phyloP scores from a whole-genome alignment of 768 basidiomycete species.

The Pisolithus marmoratus region DNA sequence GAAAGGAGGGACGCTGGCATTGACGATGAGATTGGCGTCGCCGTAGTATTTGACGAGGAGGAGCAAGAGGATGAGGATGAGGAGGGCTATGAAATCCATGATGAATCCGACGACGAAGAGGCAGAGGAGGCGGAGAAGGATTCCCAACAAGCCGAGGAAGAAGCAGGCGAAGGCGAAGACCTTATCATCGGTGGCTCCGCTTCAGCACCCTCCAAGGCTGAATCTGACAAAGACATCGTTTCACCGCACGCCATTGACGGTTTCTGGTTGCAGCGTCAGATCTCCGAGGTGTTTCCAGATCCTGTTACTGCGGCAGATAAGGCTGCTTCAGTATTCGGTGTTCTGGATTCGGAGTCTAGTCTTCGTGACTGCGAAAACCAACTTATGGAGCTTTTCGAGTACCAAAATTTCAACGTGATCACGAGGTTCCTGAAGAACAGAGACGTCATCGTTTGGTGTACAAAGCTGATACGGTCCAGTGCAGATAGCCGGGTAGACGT shows the following conservation, averaged over 20 bases:
- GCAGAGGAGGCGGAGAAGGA: slow-evolving; percentile 44
- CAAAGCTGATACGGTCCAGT: slow-evolving; percentile 85
- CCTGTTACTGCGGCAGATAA: slow-evolving; percentile 93
- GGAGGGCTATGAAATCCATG: slow-evolving; percentile 80
- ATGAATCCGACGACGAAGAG: slow-evolving; percentile 74
- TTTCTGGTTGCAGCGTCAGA: slow-evolving; percentile 97
- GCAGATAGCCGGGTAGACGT: slow-evolving; percentile 88
- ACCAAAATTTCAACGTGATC: slow-evolving; percentile 84
- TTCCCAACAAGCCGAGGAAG: slow-evolving; percentile 39
- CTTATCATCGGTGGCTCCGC: slow-evolving; percentile 75
- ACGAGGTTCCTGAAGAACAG: slow-evolving; percentile 91
- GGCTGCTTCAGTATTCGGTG: slow-evolving; percentile 73
- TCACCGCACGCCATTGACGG: slow-evolving; percentile 90
- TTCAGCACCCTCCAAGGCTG: slow-evolving; percentile 41
- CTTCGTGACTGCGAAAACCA: slow-evolving; percentile 93
- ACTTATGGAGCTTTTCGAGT: slow-evolving; percentile 96
- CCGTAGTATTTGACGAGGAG: slow-evolving; percentile 96
- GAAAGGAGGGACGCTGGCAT: slow-evolving; percentile 84
- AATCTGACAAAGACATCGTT: slow-evolving; percentile 71
- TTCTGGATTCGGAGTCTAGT: slow-evolving; percentile 82
- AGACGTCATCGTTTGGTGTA: slow-evolving; percentile 97
- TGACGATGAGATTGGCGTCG: slow-evolving; percentile 95
- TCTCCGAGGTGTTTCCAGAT: slow-evolving; percentile 87
- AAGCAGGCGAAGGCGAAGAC: slow-evolving; percentile 54
- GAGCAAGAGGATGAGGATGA: slow-evolving; percentile 93